phyloP scores from a whole-genome alignment of 352 stramenopile genomes.

The Phytopythium vexans region DNA sequence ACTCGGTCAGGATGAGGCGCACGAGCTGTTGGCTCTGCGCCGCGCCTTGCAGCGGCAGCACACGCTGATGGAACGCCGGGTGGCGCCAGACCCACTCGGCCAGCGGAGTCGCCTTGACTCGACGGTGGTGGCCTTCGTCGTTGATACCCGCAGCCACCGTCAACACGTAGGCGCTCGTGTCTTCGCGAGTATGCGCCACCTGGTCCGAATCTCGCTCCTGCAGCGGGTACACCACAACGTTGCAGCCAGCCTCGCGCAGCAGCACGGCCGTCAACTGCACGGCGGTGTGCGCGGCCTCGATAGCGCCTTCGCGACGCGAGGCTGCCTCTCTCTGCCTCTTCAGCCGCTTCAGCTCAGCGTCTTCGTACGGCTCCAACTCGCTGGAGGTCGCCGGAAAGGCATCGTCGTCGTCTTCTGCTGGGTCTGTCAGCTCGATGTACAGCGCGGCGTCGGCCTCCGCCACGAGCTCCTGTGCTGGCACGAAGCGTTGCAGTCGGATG shows the following conservation, averaged over 20 bases:
- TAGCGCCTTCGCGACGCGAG: not conserved
- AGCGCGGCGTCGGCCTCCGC: slow-evolving; percentile 39
- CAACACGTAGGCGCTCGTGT: slow-evolving; percentile 45
- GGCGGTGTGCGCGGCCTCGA: slow-evolving; percentile 31
- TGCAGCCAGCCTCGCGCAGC: slow-evolving; percentile 35
- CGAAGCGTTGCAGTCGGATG: slow-evolving; percentile 31
- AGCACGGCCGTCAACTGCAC: slow-evolving; percentile 33
- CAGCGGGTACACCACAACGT: slow-evolving; percentile 39
- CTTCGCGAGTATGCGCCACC: slow-evolving; percentile 11
- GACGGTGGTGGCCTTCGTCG: slow-evolving; percentile 8
- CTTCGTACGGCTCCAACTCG: slow-evolving; percentile 8
- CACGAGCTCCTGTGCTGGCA: slow-evolving; percentile 19
- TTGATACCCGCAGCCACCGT: slow-evolving; percentile 32
- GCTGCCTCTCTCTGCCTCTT: not conserved
- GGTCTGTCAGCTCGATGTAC: slow-evolving; percentile 21
- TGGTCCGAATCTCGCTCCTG: slow-evolving; percentile 23
- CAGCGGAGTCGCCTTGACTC: slow-evolving; percentile 14
- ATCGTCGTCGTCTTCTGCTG: not conserved
- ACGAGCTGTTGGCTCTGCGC: slow-evolving; percentile 60
- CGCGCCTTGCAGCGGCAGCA: slow-evolving; percentile 37
- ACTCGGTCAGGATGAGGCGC: slow-evolving; percentile 45
- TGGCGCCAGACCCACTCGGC: slow-evolving; percentile 45
- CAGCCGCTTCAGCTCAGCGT: slow-evolving; percentile 5
- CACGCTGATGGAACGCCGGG: slow-evolving; percentile 35
- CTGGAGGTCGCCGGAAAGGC: not conserved